A percentile compares a stretch with the other conserved stretches of the same genome.
These are phyloP conservation scores for Ceratobasidium sp. DNA, from an alignment of 1,284 basidiomycete species.

Conservation along the genomic window DNA sequence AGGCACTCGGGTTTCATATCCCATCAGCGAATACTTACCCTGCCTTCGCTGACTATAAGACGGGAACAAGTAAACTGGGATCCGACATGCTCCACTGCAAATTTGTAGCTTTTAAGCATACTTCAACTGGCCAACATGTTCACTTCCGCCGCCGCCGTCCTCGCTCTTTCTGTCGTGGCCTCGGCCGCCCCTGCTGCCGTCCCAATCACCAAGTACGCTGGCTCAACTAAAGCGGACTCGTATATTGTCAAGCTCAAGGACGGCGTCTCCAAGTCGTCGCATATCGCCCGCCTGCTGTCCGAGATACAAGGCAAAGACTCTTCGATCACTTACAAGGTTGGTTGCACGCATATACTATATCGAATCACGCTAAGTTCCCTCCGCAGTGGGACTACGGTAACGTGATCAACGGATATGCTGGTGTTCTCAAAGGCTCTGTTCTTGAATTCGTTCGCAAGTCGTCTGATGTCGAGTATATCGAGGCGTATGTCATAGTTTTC, in stretches of 20 bases:
- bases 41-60: no score
- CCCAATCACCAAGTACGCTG: slow-evolving; percentile 31
- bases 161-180: slow-evolving; percentile 29
- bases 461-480: slow-evolving; percentile 39
- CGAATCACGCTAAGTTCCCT: neutral
- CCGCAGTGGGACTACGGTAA: slow-evolving; percentile 30
- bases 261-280: slow-evolving; percentile 31
- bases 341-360: neutral
- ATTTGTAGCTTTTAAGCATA: neutral
- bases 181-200: slow-evolving; percentile 29
- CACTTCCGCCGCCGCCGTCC: slow-evolving; percentile 17
- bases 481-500: slow-evolving; percentile 8
- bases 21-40: no score
- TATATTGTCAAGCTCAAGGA: slow-evolving; percentile 39
- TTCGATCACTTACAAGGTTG: slow-evolving; percentile 30
- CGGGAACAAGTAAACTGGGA: no score
- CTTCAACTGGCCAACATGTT: neutral
- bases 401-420: slow-evolving; percentile 41
- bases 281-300: slow-evolving; percentile 27
- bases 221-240: slow-evolving; percentile 28
- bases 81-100: neutral
- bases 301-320: slow-evolving; percentile 22
- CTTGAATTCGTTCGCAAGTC: slow-evolving; percentile 35
- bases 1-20: no score
- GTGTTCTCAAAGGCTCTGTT: slow-evolving; percentile 28